A percentile compares a stretch with the other conserved stretches of the same genome.
Evolutionary conservation across 1,284 basidiomycete genomes (phyloP).

Genomic region (Ustilago shanxiensis): DNA sequence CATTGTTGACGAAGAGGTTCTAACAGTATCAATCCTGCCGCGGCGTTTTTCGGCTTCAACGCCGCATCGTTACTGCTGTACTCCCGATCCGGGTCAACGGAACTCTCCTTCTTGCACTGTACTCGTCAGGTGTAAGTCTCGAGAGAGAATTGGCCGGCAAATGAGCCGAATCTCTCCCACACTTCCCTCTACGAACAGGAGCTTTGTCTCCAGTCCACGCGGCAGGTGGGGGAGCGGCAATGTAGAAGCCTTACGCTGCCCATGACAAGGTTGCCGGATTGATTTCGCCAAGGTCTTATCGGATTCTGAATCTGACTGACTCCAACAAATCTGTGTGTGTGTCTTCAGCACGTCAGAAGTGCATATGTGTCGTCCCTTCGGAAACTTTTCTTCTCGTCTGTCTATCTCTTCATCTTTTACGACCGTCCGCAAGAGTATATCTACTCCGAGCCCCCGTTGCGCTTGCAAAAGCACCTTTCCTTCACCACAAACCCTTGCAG

Average conservation of each 20-base stretch:
- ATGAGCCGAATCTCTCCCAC: neutral
- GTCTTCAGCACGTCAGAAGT: slow-evolving; percentile 20
- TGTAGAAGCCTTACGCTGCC: neutral
- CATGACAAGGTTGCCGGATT: neutral
- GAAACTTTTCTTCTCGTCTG: neutral
- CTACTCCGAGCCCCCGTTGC: neutral
- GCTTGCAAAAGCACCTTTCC: neutral
- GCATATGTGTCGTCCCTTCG: neutral
- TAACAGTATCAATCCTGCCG: slow-evolving; percentile 5
- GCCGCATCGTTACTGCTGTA: neutral
- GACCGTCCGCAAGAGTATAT: neutral
- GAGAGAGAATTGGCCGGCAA: slow-evolving; percentile 11
- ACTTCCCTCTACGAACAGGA: neutral
- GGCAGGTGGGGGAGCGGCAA: neutral
- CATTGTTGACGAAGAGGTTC: neutral
- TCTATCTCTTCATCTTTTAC: neutral
- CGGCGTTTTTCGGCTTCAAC: slow-evolving; percentile 1
- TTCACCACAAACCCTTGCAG: neutral
- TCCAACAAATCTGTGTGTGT: slow-evolving; percentile 8
- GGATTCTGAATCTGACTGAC: slow-evolving; percentile 7
- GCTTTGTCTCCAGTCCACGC: neutral
- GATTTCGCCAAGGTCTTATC: neutral
- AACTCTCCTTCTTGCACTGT: slow-evolving; percentile 6
- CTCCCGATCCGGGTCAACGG: neutral
- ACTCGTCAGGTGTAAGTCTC: too few relatives aligned